Base-by-base conservation (phyloP, 164 flowering plant species). In the Aristolochia californica region DNA sequence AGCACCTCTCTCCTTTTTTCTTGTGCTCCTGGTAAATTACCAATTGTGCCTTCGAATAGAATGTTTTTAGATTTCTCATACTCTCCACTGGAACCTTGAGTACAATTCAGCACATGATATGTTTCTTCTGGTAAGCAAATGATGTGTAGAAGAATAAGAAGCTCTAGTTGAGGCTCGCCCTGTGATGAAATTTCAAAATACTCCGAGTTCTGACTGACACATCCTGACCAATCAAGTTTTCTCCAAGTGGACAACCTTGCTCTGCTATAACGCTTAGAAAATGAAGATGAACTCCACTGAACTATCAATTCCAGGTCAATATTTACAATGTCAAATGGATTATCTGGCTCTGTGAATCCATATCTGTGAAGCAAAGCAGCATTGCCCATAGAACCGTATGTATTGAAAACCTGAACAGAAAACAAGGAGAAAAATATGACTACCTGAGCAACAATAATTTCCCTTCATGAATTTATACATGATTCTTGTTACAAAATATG, bases 361-460 rank as follows among this genome's bases (percentile, higher is more conserved):
- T 93, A 93, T 78, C 98, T 82, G 70, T 88, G 98, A 56, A 93
- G 88, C 70, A 93, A 71, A 38, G 97, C 98, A 60, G 98, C 97
- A 78, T 93, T 88, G 4, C 98, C 93, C 70, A 83, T 22, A 16
- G 55, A 65, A 34, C 98, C 97, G 64, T 93, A 93, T 5, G 98
- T 88, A 71, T 93, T 93, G 63, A 78, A 91, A 17, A 88, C 88
- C 98, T 91, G 80, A 63, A 57, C 70, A 21, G 18, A 13, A 49
- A 50, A 50, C 21, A 26, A 50, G 21, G 40, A 38, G 7, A 27
- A 34, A 27, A 34, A 10, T 38, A 23, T 44, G 15, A 22, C 13
- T 47, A 4, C 18, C 4, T 17, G 50, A 47, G 50, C 50, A 47
- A 17, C 5, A 47, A 14, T 17, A 11, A 47, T n/a, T 20, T 17